Conservation (phyloP, 1,284 basidiomycete species). For the Ganoderma resinaceum region DNA sequence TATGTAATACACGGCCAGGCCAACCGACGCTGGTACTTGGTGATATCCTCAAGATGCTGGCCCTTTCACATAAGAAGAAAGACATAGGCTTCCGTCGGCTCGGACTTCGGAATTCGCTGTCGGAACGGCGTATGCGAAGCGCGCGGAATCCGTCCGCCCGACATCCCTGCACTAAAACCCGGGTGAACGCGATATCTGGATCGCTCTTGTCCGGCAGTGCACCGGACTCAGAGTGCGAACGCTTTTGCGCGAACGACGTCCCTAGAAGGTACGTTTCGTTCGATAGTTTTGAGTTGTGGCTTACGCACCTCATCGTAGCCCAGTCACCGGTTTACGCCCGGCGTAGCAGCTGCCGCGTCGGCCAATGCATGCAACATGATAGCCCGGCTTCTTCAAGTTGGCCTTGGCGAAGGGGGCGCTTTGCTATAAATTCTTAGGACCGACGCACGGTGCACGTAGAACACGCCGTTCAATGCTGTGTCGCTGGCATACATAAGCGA, state of each 20-base stretch:
- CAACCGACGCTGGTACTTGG: too few species aligned
- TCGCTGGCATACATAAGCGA: background rate
- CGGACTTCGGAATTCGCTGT: conserved; percentile 6
- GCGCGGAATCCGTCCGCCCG: background rate
- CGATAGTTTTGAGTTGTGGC: background rate
- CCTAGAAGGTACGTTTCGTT: background rate
- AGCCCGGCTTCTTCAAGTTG: background rate
- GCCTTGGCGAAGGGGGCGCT: conserved; percentile 2
- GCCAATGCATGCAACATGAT: background rate
- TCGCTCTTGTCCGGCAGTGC: background rate
- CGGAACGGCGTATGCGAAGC: background rate
- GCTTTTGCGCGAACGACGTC: background rate
- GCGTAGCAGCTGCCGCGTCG: background rate
- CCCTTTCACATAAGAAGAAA: background rate
- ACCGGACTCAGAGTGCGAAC: background rate
- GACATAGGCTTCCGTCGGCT: background rate
- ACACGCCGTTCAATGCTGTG: background rate
- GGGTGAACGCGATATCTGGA: background rate
- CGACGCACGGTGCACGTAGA: background rate
- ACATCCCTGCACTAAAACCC: background rate
- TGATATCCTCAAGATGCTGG: background rate
- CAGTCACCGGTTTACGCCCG: background rate
- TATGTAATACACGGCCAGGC: too few species aligned
- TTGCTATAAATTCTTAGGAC: conserved; percentile 4
- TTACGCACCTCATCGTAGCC: background rate